phyloP scores from a whole-genome alignment of 1,284 basidiomycete species.

The Farysia itapuensis region DNA sequence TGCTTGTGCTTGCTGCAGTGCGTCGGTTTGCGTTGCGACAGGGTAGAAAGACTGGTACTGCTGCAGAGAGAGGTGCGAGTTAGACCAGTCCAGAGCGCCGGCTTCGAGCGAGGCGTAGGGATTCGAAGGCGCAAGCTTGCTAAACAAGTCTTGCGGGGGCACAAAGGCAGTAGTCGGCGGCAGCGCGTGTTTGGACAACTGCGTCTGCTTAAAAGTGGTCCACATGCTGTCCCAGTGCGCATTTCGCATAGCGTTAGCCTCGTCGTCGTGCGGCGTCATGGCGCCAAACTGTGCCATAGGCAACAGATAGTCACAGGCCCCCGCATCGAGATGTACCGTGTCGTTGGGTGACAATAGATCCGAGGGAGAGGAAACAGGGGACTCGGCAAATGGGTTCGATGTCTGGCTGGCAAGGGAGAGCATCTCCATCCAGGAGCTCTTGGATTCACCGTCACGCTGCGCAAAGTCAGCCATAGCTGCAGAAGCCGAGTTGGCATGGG shows the following conservation, averaged over 20 bases:
- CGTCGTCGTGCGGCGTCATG: not conserved
- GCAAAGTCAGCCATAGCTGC: not conserved
- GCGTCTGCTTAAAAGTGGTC: conserved; percentile 10
- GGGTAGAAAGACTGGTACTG: conserved; percentile 19
- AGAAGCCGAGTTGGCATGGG: no score
- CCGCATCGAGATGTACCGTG: conserved; percentile 23
- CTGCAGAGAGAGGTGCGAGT: conserved; percentile 8
- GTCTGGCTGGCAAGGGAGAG: conserved; percentile 21
- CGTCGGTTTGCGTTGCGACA: conserved; percentile 1
- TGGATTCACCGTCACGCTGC: conserved; percentile 5
- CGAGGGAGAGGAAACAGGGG: conserved; percentile 18
- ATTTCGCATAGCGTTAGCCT: not conserved
- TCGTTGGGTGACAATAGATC: conserved; percentile 18
- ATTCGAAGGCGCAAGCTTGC: conserved; percentile 8
- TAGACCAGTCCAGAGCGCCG: conserved; percentile 26
- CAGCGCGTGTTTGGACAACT: conserved; percentile 5
- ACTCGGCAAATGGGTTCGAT: conserved; percentile 26
- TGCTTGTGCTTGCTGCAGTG: not conserved
- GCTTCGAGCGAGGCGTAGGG: conserved; percentile 18
- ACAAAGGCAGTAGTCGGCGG: conserved; percentile 1
- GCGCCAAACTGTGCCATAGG: not conserved
- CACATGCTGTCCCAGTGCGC: conserved; percentile 18
- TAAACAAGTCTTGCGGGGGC: conserved; percentile 7
- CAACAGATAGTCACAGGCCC: conserved; percentile 22
- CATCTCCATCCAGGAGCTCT: conserved; percentile 37